These are phyloP conservation scores for Aspergillus panamensis DNA, from an alignment of 495 filamentous ascomycete genomes.

Conservation along the genomic window DNA sequence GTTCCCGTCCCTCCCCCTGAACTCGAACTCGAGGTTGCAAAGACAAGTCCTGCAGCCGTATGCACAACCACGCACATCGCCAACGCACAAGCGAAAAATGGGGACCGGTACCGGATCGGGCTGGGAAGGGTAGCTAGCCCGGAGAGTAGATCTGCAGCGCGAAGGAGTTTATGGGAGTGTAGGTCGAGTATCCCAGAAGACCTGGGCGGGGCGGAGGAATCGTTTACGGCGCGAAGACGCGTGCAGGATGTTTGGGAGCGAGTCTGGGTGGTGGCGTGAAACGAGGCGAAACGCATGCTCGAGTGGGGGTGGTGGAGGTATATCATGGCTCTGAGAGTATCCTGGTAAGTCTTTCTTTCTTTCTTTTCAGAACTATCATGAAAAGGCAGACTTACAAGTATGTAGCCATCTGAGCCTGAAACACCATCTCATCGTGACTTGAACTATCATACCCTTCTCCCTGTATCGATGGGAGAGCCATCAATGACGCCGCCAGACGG, in stretches of 20 bases:
- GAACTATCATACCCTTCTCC: constrained; percentile 55
- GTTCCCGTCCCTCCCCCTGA: constrained; percentile 8
- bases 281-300: constrained; percentile 32
- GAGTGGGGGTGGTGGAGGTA: constrained; percentile 68
- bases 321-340: constrained; percentile 50
- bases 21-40: constrained; percentile 43
- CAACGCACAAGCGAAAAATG: constrained; percentile 74
- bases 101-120: constrained; percentile 62
- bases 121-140: constrained; percentile 70
- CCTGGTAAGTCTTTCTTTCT: not conserved
- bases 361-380: not conserved
- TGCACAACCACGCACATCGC: constrained; percentile 46
- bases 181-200: constrained; percentile 30
- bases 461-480: constrained; percentile 64
- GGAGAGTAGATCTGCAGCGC: constrained; percentile 64
- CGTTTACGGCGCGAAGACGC: constrained; percentile 26
- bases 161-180: constrained; percentile 67
- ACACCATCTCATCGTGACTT: constrained; percentile 72
- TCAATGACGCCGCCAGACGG: constrained; percentile 62
- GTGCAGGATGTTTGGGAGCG: constrained; percentile 22
- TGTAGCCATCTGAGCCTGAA: constrained; percentile 72
- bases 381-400: constrained; percentile 20
- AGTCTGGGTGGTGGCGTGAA: constrained; percentile 8
- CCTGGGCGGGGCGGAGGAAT: constrained; percentile 31
- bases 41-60: constrained; percentile 31